Conservation (phyloP, 768 basidiomycete species). For the Boletus reticulatus region DNA sequence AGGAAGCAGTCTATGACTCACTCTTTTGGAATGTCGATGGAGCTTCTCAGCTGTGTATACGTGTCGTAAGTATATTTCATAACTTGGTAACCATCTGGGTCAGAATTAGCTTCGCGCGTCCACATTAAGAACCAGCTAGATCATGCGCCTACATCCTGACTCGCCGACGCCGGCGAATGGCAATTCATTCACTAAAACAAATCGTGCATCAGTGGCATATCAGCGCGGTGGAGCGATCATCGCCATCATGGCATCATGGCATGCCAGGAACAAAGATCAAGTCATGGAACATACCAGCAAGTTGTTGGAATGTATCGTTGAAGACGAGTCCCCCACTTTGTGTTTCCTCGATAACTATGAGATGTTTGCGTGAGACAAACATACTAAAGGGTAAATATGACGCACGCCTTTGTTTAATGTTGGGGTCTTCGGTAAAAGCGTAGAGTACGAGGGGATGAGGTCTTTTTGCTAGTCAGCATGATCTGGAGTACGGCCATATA, state of each 20-base stretch:
- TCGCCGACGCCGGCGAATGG: constrained; percentile 59
- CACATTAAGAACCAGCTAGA: background rate
- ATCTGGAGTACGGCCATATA: background rate
- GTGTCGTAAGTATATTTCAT: constrained; percentile 53
- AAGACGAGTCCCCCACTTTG: constrained; percentile 54
- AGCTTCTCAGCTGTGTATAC: constrained; percentile 49
- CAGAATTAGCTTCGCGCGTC: background rate
- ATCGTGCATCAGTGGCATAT: background rate
- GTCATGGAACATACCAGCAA: constrained; percentile 38
- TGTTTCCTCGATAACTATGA: constrained; percentile 52
- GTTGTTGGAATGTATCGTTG: constrained; percentile 60
- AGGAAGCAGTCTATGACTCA: constrained; percentile 25
- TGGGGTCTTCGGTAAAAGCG: constrained; percentile 52
- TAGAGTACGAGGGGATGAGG: constrained; percentile 63
- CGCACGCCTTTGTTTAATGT: constrained; percentile 39
- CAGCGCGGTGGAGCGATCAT: constrained; percentile 7
- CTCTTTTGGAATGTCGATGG: constrained; percentile 59
- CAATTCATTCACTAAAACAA: constrained; percentile 33
- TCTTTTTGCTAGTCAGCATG: constrained; percentile 30
- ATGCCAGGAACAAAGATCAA: background rate
- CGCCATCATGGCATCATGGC: constrained; percentile 13
- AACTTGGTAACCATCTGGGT: constrained; percentile 51
- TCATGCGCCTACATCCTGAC: constrained; percentile 54
- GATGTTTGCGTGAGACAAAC: background rate
- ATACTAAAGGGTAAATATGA: background rate